phyloP scores from a whole-genome alignment of 192 early-diverging fungal species.

The Diversispora eburnea region DNA sequence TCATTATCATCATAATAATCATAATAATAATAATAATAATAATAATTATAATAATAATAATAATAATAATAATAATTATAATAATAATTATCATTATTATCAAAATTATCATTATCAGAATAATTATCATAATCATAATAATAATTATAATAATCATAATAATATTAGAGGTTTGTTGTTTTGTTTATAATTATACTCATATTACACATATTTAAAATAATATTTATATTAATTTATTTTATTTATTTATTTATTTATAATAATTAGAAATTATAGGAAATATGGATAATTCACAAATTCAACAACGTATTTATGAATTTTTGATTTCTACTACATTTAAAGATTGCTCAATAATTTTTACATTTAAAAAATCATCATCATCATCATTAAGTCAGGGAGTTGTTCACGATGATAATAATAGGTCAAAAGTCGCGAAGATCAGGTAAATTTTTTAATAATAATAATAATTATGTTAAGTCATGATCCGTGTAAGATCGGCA shows the following conservation, averaged over 20 bases:
- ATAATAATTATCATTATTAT: too few relatives aligned
- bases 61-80: too few relatives aligned
- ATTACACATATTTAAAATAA: not conserved
- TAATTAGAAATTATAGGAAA: not conserved
- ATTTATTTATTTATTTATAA: not conserved
- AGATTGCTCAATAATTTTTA: constrained; percentile 70
- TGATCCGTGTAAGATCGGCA: too few relatives aligned
- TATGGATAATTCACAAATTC: constrained; percentile 34
- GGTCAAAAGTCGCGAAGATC: not conserved
- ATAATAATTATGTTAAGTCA: too few relatives aligned
- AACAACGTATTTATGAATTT: constrained; percentile 60
- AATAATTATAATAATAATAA: too few relatives aligned
- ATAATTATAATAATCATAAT: too few relatives aligned
- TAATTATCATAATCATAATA: too few relatives aligned
- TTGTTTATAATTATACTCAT: not conserved
- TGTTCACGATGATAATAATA: not conserved
- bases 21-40: too few relatives aligned
- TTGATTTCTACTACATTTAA: constrained; percentile 72
- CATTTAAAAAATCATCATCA: constrained; percentile 33
- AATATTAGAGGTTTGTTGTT: not conserved
- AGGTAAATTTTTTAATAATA: not conserved
- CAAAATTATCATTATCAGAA: too few relatives aligned
- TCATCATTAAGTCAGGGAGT: not conserved
- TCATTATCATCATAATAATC: too few relatives aligned
- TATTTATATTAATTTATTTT: not conserved